Conservation (phyloP, 140 eudicot species). For the Bidens hawaiensis region DNA sequence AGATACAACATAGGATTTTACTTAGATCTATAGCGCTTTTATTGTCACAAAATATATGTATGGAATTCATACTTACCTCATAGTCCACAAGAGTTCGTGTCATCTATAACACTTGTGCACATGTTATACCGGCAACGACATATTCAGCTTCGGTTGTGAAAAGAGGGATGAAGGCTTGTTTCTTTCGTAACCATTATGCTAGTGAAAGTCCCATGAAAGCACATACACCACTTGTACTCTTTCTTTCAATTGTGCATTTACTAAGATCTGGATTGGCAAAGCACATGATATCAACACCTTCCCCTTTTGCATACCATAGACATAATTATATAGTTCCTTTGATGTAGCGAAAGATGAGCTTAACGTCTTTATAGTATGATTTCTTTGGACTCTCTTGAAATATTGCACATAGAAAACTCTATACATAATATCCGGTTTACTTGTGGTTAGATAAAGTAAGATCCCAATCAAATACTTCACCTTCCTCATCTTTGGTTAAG, state of each 20-base stretch:
- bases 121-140: not conserved
- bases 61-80: not conserved
- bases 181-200: not conserved
- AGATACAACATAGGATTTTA: not conserved
- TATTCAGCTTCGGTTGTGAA: not conserved
- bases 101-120: not conserved
- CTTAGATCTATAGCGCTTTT: not conserved
- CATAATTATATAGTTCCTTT: not conserved
- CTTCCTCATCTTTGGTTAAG: not conserved
- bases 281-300: not conserved
- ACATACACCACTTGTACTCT: not conserved
- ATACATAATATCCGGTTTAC: not conserved
- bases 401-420: not conserved
- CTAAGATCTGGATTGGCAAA: not conserved
- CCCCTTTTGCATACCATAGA: not conserved
- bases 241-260: not conserved
- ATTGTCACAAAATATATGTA: not conserved
- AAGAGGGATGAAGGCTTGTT: not conserved
- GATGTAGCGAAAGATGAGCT: not conserved
- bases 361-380: not conserved
- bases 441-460: not conserved
- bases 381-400: not conserved
- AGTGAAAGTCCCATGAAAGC: not conserved
- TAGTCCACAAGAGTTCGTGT: not conserved
- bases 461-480: not conserved